Conservation (phyloP, 2,329 filamentous ascomycete genomes). For the Aureobasidium subglaciale region DNA sequence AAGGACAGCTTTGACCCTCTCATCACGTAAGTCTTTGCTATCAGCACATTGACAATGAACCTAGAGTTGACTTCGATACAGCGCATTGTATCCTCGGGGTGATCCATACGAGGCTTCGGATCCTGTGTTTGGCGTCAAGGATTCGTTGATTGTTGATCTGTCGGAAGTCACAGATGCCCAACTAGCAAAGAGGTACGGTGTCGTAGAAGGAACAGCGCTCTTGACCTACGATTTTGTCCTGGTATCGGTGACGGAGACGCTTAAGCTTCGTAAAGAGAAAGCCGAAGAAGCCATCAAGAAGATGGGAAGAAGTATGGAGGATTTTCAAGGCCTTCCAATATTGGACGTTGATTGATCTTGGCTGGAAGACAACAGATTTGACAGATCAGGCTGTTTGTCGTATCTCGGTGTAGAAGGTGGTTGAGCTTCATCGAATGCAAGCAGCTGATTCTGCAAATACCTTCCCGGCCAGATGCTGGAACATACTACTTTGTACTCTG, state of each 20-base stretch:
- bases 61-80: too few species aligned
- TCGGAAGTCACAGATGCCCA: conserved; percentile 42
- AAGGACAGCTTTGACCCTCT: conserved; percentile 21
- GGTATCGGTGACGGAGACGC: conserved; percentile 59
- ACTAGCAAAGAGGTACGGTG: conserved; percentile 51
- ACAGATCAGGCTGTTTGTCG: background rate
- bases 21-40: conserved; percentile 20
- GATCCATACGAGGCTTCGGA: conserved; percentile 74
- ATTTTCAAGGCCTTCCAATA: conserved; percentile 66
- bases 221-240: conserved; percentile 63
- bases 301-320: conserved; percentile 58
- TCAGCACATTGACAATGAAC: too few species aligned
- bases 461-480: background rate
- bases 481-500: background rate
- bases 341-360: conserved; percentile 50
- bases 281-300: conserved; percentile 58
- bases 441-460: background rate
- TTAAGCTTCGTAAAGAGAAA: conserved; percentile 54
- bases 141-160: conserved; percentile 61
- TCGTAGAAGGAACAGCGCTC: conserved; percentile 50
- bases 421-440: background rate
- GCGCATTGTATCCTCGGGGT: conserved; percentile 64
- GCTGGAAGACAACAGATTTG: background rate
- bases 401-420: background rate
- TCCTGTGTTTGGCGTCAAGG: conserved; percentile 75